Conservation (phyloP, 129 eudicot species). For the Sambucus nigra region DNA sequence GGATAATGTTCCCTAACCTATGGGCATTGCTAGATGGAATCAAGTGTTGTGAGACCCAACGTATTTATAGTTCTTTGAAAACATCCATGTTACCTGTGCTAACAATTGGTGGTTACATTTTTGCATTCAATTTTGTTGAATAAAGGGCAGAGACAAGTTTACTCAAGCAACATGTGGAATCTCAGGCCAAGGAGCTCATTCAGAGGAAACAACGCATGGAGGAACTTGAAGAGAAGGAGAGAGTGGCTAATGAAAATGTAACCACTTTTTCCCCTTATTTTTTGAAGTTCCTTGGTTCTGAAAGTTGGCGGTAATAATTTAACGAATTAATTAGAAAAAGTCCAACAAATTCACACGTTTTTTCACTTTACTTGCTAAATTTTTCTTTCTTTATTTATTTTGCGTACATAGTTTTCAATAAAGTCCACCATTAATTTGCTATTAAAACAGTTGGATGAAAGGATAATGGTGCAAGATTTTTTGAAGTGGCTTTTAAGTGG, state of each 20-base stretch:
- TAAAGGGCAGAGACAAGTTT: constrained; percentile 88
- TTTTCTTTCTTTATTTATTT: no score
- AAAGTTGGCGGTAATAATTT: no score
- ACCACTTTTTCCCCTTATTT: background rate
- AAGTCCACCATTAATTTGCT: no score
- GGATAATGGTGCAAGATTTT: no score
- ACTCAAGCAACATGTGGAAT: constrained; percentile 61
- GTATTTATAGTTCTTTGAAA: background rate
- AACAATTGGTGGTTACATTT: constrained; percentile 14
- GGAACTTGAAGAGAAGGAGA: constrained; percentile 89
- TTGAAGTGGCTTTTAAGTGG: no score
- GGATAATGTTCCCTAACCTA: no score
- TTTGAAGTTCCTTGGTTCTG: background rate
- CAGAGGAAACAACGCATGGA: constrained; percentile 60
- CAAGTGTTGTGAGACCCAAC: no score
- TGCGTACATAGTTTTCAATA: background rate
- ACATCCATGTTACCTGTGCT: background rate
- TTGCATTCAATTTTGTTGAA: constrained; percentile 18
- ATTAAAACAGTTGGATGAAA: no score
- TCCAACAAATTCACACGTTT: no score
- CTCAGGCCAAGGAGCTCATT: constrained; percentile 65
- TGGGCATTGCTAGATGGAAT: no score
- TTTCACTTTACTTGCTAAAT: no score
- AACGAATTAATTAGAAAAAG: no score
- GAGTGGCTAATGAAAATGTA: constrained; percentile 90